Base-by-base conservation (phyloP, 192 early-diverging fungal genomes). In the Coemansia sp. region DNA sequence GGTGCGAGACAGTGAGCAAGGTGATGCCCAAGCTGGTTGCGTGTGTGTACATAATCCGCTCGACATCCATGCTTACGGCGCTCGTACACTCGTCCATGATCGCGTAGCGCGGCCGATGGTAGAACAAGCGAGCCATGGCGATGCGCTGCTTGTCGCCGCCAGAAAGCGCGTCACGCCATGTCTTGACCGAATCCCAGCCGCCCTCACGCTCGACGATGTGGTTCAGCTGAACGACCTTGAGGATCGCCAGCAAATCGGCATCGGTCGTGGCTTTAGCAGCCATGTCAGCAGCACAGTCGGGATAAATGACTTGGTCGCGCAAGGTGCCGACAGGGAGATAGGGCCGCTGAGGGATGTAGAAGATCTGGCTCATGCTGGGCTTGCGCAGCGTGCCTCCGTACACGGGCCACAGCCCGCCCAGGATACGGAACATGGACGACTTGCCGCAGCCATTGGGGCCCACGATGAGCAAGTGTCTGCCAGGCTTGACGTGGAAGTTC, bases 281-380 rank as follows among this genome's bases (percentile, higher is more conserved):
- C 93, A 96, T 96, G 20, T 98, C 93, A 35, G 86, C 84, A 12
- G 86, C 75, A 29, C 90, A 92, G 74, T 97, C 89, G 14, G 98
- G 98, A 76, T 99, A 99, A 60, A 98, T 97, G 64, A 99, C 88
- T 86, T 98, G 96, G 79, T 98, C 96, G 38, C 98, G 91, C 51
- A 99, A 82, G 1, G 94, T 96, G 42, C 98, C 96, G 29, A 95
- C 74, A 36, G 94, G 90, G 31, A 99, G 84, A 66, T 99, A 99
- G n/a, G 98, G 98, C 37, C 95, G 89, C 77, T 99, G 98, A 27
- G 98, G 96, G 62, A 99, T 94, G 82, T 99, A 99, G 61, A 99
- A 96, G 64, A 99, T 95, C 75, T 93, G 90, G 68, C 89, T 88
- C 74, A 87, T 86, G 72, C 88, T 85, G 11, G 92, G 93, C 60